Evolutionary conservation across 306 rosid species (phyloP), one percentile per base, ranked within the genome.

Genomic region (Aeschynomene evenia): DNA sequence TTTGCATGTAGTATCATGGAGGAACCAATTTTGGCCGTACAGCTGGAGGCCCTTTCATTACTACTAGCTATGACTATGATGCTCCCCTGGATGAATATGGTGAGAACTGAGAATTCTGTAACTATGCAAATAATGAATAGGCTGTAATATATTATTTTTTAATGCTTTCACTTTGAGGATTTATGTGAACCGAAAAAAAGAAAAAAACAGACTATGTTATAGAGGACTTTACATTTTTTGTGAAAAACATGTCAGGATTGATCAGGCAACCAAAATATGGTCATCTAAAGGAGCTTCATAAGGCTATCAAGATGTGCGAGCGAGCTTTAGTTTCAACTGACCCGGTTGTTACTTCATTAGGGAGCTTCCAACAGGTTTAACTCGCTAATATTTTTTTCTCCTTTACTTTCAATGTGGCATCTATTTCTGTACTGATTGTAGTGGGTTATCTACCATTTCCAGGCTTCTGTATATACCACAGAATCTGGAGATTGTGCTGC

Each of bases 71-170:
- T 43, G 99, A 95, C 82, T 95, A 95, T 46, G 97, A 95, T 76
- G 99, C 99, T 84, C 99, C 99, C 46, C 72, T 95, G 12, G 99
- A 95, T 80, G 99, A 95, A 84, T 95, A 89, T 70, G 99, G 99
- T 95, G 71, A 89, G 89, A 83, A 76, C 62, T 37, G 37, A 46
- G 29, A 57, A 13, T 58, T 53, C 56, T 53, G n/a, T 28, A 29
- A 37, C 13, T 61, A 53, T 34, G 64, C 49, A 15, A 59, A 60
- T 55, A 13, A 52, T 36, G 18, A 6, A 61, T 54, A 28, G 31
- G 34, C 36, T 61, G 61, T 13, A 39, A 9, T 18, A 43, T 10
- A 15, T 18, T n/a, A 49, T 31, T 4, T 63, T 66, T 33, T 3
- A 50, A 40, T 65, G 71, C 61, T 68, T 77, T n/a, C 9, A 33